Evolutionary conservation across 129 eudicot species (phyloP), one percentile per base, ranked within the genome.

Genomic region (Flaveria bidentis): DNA sequence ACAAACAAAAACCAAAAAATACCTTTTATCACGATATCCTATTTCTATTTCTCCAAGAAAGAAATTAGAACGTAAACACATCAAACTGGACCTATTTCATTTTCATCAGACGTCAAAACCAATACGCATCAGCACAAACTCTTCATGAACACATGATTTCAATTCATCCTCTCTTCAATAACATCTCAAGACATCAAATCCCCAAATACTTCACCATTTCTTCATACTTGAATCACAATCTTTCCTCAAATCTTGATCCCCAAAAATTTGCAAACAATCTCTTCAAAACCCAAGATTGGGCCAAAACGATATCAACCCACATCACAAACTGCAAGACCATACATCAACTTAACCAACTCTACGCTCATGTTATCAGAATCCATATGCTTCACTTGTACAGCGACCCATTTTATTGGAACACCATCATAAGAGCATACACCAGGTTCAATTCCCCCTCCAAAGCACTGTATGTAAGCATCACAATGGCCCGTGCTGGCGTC

Each of bases 391-490:
- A 80, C 28, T 65, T 60, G 2, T 11, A 87, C 67, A 69, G 71
- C 46, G 65, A 36, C 2, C 85, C 97, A 41, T 89, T 90, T 67
- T 86, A 90, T 30, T 93, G 88, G 86, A 93, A 93, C 81, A 87
- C 81, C 80, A 62, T 93, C 26, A 82, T 84, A 9, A 82, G 91
- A 84, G 81, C 85, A 9, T 90, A 85, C 81, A 76, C 79, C 52
- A 80, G 84, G n/a, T 72, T 93, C 3, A 41, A 28, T 17, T 81
- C 87, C 6, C 91, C 96, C 45, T 26, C 66, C 17, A 79, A 82
- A 55, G 91, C 97, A 1, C 56, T 84, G 10, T 76, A 57, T 66
- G 79, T 88, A 39, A 87, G 65, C 82, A 17, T 84, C 4, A 68
- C 71, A 51, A 90, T 90, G 97, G 50, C 80, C 0, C 81, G 86